Evolutionary conservation across 805 yeast genomes (phyloP).

Genomic region (Candida vaughaniae): DNA sequence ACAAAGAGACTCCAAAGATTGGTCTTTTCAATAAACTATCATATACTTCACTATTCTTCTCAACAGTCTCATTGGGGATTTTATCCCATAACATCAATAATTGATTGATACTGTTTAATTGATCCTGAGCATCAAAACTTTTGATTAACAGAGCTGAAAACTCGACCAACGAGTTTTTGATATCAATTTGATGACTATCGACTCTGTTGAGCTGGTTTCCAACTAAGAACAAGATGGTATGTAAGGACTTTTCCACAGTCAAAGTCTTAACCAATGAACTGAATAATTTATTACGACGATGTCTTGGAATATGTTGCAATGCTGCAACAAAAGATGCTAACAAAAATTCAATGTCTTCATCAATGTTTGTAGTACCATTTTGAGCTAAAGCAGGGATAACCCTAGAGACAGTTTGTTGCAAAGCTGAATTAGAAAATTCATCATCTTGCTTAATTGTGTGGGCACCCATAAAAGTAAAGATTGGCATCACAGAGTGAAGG

Average conservation of each 20-base stretch:
- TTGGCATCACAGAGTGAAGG: conserved; percentile 98
- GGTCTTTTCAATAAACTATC: conserved; percentile 49
- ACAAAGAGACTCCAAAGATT: conserved; percentile 60
- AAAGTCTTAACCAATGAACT: conserved; percentile 75
- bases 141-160: conserved; percentile 70
- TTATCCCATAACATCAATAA: conserved; percentile 53
- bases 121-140: conserved; percentile 66
- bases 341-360: conserved; percentile 61
- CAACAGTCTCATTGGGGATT: conserved; percentile 44
- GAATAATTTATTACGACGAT: conserved; percentile 85
- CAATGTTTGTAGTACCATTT: conserved; percentile 32
- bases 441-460: conserved; percentile 96
- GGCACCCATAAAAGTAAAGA: conserved; percentile 98
- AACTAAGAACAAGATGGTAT: conserved; percentile 70
- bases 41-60: conserved; percentile 35
- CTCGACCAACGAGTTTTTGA: conserved; percentile 62
- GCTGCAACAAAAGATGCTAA: conserved; percentile 91
- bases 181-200: conserved; percentile 37
- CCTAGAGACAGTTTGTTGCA: conserved; percentile 84
- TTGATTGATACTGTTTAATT: conserved; percentile 52
- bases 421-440: conserved; percentile 88
- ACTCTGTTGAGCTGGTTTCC: conserved; percentile 65
- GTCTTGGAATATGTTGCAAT: conserved; percentile 93
- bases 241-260: conserved; percentile 65
- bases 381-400: conserved; percentile 82